Evolutionary conservation across 805 yeast genomes (phyloP), one percentile per base, ranked within the genome.

Genomic region (Suhomyces pyralidae): DNA sequence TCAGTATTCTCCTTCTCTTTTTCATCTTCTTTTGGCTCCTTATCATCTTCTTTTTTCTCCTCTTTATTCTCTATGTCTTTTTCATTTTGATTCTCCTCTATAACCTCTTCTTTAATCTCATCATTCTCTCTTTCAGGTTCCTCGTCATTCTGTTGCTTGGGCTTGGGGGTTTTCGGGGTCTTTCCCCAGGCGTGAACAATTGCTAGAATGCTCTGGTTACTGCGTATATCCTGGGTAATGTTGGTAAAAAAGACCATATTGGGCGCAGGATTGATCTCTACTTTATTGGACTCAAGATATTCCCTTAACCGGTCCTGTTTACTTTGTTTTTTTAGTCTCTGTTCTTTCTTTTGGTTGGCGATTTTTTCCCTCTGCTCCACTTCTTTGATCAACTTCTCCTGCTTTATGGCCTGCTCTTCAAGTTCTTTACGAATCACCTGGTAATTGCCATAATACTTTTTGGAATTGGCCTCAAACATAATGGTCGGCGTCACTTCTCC

Each of bases 381-480:
- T 19, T 42, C 43, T 46, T 55, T 53, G 47, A 61, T 34, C 14
- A 67, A 49, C 14, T 53, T 51, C 28, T 58, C 58, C 54, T 66
- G 67, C 49, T 54, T 56, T 17, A 52, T 45, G 19, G 57, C 55
- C 49, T 71, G 73, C 15, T 61, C 64, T 52, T 69, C 71, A 40
- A 71, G 55, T 9, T 52, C 60, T 14, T 51, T 52, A 15, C 76
- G 58, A 10, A 64, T 54, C 2, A 45, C 56, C 45, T 52, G 58
- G 30, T 66, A 64, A 20, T 56, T 64, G 36, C 28, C 56, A 28
- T 68, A 68, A 46, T 61, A 70, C 9, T 50, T 51, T 20, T 58
- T 60, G 10, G 65, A 65, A 14, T 61, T 61, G 15, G 56, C 40
- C 14, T 62, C 70, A 48, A 70, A 69, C 2, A 61, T 67, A 20